Evolutionary conservation across 73 alveolate genomes (phyloP), one percentile per base, ranked within the genome.

Genomic region (Stentor coeruleus): DNA sequence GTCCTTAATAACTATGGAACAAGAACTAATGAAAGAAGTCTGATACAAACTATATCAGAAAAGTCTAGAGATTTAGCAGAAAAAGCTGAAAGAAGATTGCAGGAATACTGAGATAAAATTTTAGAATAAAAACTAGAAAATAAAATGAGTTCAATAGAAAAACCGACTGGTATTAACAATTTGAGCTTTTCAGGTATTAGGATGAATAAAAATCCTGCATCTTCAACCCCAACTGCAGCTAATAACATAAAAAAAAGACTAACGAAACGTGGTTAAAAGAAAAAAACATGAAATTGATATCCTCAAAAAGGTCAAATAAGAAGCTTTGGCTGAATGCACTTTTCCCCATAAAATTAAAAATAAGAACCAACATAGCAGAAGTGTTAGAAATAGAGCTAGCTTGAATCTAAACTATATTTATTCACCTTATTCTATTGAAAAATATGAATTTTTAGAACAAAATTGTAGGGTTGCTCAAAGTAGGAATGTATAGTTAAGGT

Each of bases 1-100:
- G n/a, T 26, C n/a, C 33, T 31, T 66, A 2, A 20, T 20, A 20
- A 66, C n/a, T 20, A 26, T 20, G 14, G 79, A 66, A 2, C 42
- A 66, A 33, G 79, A 66, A 66, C 42, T 26, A 2, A 1, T 66
- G 41, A 20, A 66, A 66, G 79, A 66, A 66, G 40, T 66, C n/a
- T 40, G 33, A 66, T 20, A 33, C 11, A 66, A 66, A 31, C 79
- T 40, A 66, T 66, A 14, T 66, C 79, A 33, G 33, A 33, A 28
- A 66, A 66, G 37, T 66, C 79, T 0, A 20, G 37, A 66, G 39
- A 33, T 20, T 40, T 66, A 28, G 79, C 79, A 20, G 15, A 66
- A 33, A 66, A 66, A 2, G 79, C 79, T 66, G 79, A 66, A 20
- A 14, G 11, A 66, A 66, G 79, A 66, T 11, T 49, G 66, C 20